A percentile compares a stretch with the other conserved stretches of the same genome.
Conservation (phyloP, 2,329 filamentous ascomycete species). For the Pseudocercospora ulei region DNA sequence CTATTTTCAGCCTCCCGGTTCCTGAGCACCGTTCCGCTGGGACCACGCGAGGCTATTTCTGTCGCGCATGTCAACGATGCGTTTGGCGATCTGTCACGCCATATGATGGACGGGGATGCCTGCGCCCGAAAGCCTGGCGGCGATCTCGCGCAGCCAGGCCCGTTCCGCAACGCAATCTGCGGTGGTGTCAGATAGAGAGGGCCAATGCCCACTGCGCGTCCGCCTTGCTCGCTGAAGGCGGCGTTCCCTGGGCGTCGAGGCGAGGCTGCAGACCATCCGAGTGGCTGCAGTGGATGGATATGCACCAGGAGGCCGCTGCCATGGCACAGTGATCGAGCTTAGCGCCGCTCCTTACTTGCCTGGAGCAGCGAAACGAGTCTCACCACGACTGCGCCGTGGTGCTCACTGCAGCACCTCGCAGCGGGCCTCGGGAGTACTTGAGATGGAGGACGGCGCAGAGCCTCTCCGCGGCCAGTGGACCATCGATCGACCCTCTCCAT, state of each 20-base stretch:
- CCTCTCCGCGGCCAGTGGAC: not conserved
- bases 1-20: conserved; percentile 2
- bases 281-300: conserved; percentile 8
- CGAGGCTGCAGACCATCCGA: conserved; percentile 6
- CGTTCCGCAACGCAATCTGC: conserved; percentile 7
- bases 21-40: no score
- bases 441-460: conserved; percentile 3
- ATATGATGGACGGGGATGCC: not conserved
- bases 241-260: conserved; percentile 2
- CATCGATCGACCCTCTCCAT: conserved; percentile 5
- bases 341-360: conserved; percentile 2
- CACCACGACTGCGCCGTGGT: conserved; percentile 10
- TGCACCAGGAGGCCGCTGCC: conserved; percentile 4
- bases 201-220: conserved; percentile 1
- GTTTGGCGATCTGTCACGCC: conserved; percentile 2
- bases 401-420: conserved; percentile 5
- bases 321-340: no score
- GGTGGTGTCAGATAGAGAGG: conserved; percentile 7
- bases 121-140: conserved; percentile 1
- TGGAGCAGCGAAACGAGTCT: conserved; percentile 6
- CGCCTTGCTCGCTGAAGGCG: conserved; percentile 6
- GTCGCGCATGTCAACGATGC: not conserved
- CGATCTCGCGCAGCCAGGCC: conserved; percentile 7
- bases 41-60: not conserved
- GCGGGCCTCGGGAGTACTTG: conserved; percentile 4